phyloP scores from a whole-genome alignment of 1,284 basidiomycete genomes.

The Mycosarcoma maydis region DNA sequence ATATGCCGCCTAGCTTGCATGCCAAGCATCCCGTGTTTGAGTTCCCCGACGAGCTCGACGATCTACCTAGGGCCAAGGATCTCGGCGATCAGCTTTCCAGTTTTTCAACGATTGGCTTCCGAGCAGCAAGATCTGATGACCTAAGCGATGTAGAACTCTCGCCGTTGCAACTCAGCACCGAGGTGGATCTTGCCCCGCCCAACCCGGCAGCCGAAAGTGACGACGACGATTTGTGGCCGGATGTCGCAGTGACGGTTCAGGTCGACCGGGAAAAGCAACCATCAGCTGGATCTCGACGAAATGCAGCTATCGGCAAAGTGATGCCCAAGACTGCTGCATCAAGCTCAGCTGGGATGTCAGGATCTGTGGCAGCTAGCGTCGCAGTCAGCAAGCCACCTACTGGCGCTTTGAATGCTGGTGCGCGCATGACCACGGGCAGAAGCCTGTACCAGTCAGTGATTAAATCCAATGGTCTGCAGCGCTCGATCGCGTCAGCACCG shows the following conservation, averaged over 20 bases:
- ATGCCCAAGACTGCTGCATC: background rate
- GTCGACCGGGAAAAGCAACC: background rate
- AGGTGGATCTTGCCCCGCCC: conserved; percentile 7
- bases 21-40: conserved; percentile 47
- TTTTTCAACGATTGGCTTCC: conserved; percentile 19
- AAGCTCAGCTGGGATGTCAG: background rate
- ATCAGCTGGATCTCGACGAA: background rate
- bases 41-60: conserved; percentile 51
- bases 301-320: background rate
- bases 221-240: conserved; percentile 42
- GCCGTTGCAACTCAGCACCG: conserved; percentile 10
- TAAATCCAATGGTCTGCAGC: conserved; percentile 21
- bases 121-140: conserved; percentile 15
- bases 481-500: conserved; percentile 29
- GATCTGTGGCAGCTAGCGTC: background rate
- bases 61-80: conserved; percentile 47
- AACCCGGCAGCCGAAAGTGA: conserved; percentile 8
- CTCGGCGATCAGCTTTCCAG: conserved; percentile 29
- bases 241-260: conserved; percentile 15
- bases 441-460: background rate
- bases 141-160: conserved; percentile 23
- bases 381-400: background rate
- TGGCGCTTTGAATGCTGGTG: background rate
- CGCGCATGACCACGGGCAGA: background rate
- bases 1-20: conserved; percentile 44